Evolutionary conservation across 202 grass and related monocot genomes (phyloP).

Genomic region (Panicum hallii): DNA sequence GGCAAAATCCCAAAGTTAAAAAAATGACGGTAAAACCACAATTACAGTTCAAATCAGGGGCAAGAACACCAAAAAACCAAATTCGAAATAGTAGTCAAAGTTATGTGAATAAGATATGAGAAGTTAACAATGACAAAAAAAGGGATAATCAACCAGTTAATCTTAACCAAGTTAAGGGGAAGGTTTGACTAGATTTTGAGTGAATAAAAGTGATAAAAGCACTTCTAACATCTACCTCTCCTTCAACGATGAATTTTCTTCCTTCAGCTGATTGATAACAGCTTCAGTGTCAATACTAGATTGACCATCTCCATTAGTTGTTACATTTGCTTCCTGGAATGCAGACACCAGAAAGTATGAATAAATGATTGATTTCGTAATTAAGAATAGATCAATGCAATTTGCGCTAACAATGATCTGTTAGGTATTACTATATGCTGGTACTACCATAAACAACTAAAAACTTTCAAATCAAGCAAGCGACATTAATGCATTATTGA

Average conservation of each 20-base stretch:
- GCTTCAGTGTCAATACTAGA: slow-evolving; percentile 40
- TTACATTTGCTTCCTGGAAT: slow-evolving; percentile 53
- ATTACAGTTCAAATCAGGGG: too few species aligned
- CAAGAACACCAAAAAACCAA: too few species aligned
- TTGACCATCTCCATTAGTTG: slow-evolving; percentile 36
- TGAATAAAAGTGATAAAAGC: slow-evolving; percentile 11
- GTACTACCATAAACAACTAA: neutral
- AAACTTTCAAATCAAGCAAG: slow-evolving; percentile 20
- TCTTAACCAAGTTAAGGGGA: neutral
- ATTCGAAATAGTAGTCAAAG: neutral
- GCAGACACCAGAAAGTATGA: slow-evolving; percentile 30
- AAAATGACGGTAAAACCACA: too few species aligned
- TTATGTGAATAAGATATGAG: neutral
- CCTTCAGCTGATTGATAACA: slow-evolving; percentile 61
- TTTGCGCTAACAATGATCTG: slow-evolving; percentile 17
- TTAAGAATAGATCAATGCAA: slow-evolving; percentile 14
- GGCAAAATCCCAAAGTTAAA: too few species aligned
- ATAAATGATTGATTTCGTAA: slow-evolving; percentile 12
- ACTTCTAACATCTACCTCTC: slow-evolving; percentile 50
- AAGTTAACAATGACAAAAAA: neutral
- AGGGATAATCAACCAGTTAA: neutral
- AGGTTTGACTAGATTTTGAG: neutral
- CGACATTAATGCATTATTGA: neutral
- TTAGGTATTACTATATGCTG: neutral
- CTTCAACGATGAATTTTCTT: slow-evolving; percentile 72